These are phyloP conservation scores for Heterobasidion parviporum DNA, from an alignment of 1,284 basidiomycete genomes.

Conservation along the genomic window DNA sequence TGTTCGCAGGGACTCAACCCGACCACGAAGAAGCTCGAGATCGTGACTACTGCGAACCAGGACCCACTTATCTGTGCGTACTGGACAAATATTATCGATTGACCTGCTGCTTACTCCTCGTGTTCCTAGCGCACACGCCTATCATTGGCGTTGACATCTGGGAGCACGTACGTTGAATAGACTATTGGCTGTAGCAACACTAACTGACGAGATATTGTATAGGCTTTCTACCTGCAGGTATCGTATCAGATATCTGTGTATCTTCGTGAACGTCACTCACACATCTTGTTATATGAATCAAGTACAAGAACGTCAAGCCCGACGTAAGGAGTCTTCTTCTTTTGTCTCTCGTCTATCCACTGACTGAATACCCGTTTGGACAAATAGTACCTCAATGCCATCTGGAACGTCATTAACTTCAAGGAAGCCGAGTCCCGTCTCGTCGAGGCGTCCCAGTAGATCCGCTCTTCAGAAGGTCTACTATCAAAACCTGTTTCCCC, in stretches of 20 bases:
- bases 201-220: neutral
- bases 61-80: slow-evolving; percentile 79
- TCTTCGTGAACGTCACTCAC: neutral
- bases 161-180: slow-evolving; percentile 64
- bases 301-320: slow-evolving; percentile 90
- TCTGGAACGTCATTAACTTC: slow-evolving; percentile 93
- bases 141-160: slow-evolving; percentile 97
- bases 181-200: neutral
- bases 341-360: neutral
- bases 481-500: too few relatives aligned
- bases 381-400: slow-evolving; percentile 75
- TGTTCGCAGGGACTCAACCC: slow-evolving; percentile 61
- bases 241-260: neutral
- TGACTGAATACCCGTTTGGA: neutral
- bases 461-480: neutral
- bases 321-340: slow-evolving; percentile 52
- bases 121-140: slow-evolving; percentile 62
- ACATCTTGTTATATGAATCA: slow-evolving; percentile 26
- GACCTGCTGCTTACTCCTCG: slow-evolving; percentile 1
- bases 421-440: slow-evolving; percentile 79
- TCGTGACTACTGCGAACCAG: slow-evolving; percentile 92
- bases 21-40: slow-evolving; percentile 70
- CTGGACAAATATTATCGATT: neutral
- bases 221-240: slow-evolving; percentile 71
- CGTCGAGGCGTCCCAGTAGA: slow-evolving; percentile 30